Percentiles rank a stretch among this genome's conserved stretches.
These are phyloP conservation scores for Alternaria arbusti DNA, from an alignment of 2,329 filamentous ascomycete species.

Conservation along the genomic window DNA sequence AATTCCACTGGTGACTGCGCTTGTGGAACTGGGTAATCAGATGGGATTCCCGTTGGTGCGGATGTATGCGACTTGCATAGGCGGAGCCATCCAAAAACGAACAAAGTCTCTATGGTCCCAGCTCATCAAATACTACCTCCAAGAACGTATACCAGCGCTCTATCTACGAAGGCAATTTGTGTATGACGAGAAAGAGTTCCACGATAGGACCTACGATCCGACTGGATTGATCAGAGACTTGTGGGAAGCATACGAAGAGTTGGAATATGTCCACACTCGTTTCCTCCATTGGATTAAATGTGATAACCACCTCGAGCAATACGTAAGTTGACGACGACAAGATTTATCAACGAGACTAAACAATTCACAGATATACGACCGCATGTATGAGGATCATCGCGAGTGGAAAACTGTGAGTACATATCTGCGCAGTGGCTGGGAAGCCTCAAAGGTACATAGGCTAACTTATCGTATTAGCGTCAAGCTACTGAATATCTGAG, in stretches of 20 bases:
- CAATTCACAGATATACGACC: neutral
- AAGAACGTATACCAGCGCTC: neutral
- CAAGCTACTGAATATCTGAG: neutral
- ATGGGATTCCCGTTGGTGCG: neutral
- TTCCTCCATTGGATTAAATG: neutral
- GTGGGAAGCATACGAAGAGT: neutral
- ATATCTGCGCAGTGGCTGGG: neutral
- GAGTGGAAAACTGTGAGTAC: neutral
- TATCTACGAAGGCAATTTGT: neutral
- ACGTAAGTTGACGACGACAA: neutral
- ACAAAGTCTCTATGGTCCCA: neutral
- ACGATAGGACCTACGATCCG: neutral
- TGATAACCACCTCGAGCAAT: neutral
- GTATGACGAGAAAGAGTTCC: neutral
- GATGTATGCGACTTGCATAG: neutral
- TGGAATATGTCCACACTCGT: neutral
- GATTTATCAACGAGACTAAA: neutral
- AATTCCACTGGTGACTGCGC: neutral
- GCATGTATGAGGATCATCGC: neutral
- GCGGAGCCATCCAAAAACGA: neutral
- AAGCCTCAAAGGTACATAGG: neutral
- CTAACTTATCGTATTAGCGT: neutral
- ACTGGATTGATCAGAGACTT: neutral
- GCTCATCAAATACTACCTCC: neutral
- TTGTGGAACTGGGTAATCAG: neutral